A percentile compares a stretch with the other conserved stretches of the same genome.
Evolutionary conservation across 352 stramenopile genomes (phyloP).

Genomic region (Pythium volutum): DNA sequence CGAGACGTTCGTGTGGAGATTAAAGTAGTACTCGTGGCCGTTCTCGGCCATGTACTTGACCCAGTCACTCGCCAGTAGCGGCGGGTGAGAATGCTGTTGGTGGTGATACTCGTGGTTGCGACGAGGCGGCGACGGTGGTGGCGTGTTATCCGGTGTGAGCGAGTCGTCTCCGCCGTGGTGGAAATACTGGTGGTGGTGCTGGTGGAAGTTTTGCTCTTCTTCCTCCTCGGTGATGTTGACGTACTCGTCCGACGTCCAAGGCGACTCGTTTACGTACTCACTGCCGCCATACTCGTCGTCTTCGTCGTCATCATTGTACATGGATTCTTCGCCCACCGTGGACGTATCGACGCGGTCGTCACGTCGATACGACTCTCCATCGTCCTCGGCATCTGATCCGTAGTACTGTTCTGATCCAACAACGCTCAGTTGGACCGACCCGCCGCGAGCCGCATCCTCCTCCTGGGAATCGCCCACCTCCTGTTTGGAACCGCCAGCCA

Average conservation of each 20-base stretch:
- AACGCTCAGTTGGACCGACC: slow-evolving; percentile 11
- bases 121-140: slow-evolving; percentile 16
- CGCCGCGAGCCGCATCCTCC: not conserved
- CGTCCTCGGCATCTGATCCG: slow-evolving; percentile 1
- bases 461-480: not conserved
- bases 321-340: slow-evolving; percentile 24
- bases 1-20: slow-evolving; percentile 45
- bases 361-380: slow-evolving; percentile 8
- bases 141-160: slow-evolving; percentile 22
- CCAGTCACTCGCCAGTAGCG: slow-evolving; percentile 10
- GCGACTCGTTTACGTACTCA: slow-evolving; percentile 1
- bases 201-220: not conserved
- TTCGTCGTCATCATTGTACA: slow-evolving; percentile 23
- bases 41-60: slow-evolving; percentile 38
- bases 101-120: not conserved
- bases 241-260: slow-evolving; percentile 21
- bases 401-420: slow-evolving; percentile 8
- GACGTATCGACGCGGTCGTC: slow-evolving; percentile 25
- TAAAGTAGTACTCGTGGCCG: slow-evolving; percentile 74
- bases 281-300: slow-evolving; percentile 14
- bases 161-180: slow-evolving; percentile 12
- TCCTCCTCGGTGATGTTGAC: slow-evolving; percentile 17
- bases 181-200: slow-evolving; percentile 7
- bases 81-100: not conserved
- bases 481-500: not conserved